Percentiles rank a stretch among this genome's conserved stretches.
Evolutionary conservation across 805 yeast species (phyloP).

Genomic region (Sungouiozyma intestinalis): DNA sequence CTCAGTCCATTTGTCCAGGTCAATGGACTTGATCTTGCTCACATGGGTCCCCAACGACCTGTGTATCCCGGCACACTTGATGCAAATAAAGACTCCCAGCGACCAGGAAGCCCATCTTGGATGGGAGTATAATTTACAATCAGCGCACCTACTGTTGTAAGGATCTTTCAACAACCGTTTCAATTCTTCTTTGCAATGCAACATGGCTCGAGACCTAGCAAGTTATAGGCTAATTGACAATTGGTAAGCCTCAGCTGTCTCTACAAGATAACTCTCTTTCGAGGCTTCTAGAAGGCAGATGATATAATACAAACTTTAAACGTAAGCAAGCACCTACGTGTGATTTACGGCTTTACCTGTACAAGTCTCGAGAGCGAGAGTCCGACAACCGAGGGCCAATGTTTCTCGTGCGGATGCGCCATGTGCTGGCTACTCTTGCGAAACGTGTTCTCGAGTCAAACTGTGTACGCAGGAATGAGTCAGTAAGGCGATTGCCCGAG

Average conservation of each 20-base stretch:
- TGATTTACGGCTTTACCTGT: too few relatives aligned
- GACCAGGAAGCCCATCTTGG: constrained; percentile 99
- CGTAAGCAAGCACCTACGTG: too few relatives aligned
- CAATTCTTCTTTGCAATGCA: constrained; percentile 36
- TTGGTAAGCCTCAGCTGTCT: too few relatives aligned
- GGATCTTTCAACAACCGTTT: constrained; percentile 65
- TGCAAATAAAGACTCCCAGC: constrained; percentile 84
- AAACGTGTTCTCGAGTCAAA: constrained; percentile 33
- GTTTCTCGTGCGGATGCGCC: too few relatives aligned
- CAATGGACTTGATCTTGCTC: constrained; percentile 84
- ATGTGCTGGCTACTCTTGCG: too few relatives aligned
- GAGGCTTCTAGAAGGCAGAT: too few relatives aligned
- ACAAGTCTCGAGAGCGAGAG: too few relatives aligned
- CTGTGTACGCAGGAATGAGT: constrained; percentile 6
- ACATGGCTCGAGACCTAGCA: too few relatives aligned
- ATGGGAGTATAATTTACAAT: constrained; percentile 78
- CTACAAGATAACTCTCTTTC: too few relatives aligned
- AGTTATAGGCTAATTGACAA: too few relatives aligned
- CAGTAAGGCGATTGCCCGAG: background rate
- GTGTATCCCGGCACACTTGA: constrained; percentile 91
- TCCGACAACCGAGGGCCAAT: too few relatives aligned
- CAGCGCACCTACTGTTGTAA: constrained; percentile 74
- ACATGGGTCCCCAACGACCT: constrained; percentile 94
- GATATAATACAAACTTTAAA: too few relatives aligned
- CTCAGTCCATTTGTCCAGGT: constrained; percentile 92